Evolutionary conservation across 306 rosid species (phyloP).

Genomic region (Crotalaria pallida): DNA sequence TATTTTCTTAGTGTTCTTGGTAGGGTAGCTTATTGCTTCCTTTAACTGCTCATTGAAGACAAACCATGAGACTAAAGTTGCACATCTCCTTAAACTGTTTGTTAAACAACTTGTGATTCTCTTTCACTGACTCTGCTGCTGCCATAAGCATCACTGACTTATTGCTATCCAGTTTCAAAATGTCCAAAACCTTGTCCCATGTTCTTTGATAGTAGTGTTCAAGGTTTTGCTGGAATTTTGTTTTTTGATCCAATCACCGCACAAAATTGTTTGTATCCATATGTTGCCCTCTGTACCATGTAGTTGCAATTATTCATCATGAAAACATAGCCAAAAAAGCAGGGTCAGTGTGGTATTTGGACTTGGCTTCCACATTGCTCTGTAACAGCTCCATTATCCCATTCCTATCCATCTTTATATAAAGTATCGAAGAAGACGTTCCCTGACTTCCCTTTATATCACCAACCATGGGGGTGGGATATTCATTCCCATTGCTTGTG

Average conservation of each 20-base stretch:
- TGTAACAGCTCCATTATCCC: constrained; percentile 86
- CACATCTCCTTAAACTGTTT: constrained; percentile 63
- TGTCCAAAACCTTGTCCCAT: constrained; percentile 60
- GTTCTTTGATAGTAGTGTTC: constrained; percentile 69
- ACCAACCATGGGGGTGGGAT: constrained; percentile 47
- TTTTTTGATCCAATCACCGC: constrained; percentile 82
- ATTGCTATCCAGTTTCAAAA: constrained; percentile 52
- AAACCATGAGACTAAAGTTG: constrained; percentile 64
- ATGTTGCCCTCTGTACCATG: constrained; percentile 71
- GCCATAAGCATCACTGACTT: constrained; percentile 42
- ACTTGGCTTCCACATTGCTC: constrained; percentile 84
- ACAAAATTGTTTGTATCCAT: constrained; percentile 53
- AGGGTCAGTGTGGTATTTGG: constrained; percentile 66
- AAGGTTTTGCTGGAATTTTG: constrained; percentile 59
- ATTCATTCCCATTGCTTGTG: too few relatives aligned
- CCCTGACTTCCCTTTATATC: constrained; percentile 25
- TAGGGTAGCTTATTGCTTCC: constrained; percentile 65
- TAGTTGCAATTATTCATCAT: constrained; percentile 88
- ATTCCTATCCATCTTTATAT: too few relatives aligned
- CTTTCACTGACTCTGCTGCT: constrained; percentile 55
- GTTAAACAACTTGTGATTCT: constrained; percentile 65
- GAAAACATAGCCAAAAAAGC: constrained; percentile 65
- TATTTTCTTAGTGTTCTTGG: too few relatives aligned
- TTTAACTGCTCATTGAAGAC: constrained; percentile 61
- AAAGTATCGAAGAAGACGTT: constrained; percentile 41